Conservation (phyloP, 768 basidiomycete genomes). For the Megacollybia marginata region DNA sequence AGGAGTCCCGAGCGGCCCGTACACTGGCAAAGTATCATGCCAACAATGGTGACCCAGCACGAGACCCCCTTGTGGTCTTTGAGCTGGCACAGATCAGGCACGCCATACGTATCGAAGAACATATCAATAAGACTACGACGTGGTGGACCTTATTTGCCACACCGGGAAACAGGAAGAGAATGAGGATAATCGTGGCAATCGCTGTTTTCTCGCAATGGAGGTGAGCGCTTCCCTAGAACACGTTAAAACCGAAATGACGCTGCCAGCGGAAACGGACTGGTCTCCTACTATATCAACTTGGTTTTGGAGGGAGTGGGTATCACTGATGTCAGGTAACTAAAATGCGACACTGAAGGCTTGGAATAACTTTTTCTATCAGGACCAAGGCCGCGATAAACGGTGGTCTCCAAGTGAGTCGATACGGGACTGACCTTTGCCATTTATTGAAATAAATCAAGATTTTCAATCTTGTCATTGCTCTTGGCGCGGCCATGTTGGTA, state of each 20-base stretch:
- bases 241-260: not conserved
- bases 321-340: constrained; percentile 6
- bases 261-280: constrained; percentile 55
- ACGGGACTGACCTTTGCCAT: not conserved
- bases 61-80: constrained; percentile 51
- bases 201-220: constrained; percentile 74
- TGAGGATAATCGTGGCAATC: constrained; percentile 60
- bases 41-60: constrained; percentile 41
- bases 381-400: constrained; percentile 61
- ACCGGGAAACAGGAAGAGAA: constrained; percentile 60
- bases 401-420: constrained; percentile 38
- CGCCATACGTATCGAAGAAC: constrained; percentile 56
- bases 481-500: constrained; percentile 53
- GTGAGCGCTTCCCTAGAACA: constrained; percentile 17
- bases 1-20: constrained; percentile 51
- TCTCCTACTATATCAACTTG: constrained; percentile 69
- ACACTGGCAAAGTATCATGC: constrained; percentile 72
- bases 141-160: constrained; percentile 51
- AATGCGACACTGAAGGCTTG: no score
- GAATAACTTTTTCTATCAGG: constrained; percentile 17
- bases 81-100: constrained; percentile 64
- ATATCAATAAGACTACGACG: constrained; percentile 38
- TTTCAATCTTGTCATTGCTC: constrained; percentile 57
- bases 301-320: constrained; percentile 63
- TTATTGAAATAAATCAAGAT: constrained; percentile 23